These are phyloP conservation scores for Microcyclospora pomicola DNA, from an alignment of 2,329 filamentous ascomycete species.

Conservation along the genomic window DNA sequence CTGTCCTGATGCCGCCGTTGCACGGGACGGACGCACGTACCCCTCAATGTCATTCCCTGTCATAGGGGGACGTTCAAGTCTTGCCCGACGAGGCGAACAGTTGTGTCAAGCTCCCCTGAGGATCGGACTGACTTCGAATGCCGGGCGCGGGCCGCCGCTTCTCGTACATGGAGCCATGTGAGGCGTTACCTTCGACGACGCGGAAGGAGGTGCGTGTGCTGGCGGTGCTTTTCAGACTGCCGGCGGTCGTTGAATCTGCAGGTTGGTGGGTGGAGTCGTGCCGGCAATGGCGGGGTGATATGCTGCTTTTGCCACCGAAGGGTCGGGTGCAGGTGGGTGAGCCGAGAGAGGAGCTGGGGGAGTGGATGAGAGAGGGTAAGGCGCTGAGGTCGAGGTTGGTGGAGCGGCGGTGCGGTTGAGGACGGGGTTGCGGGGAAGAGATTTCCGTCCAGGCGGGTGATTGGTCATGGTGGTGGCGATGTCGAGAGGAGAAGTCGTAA, in stretches of 20 bases:
- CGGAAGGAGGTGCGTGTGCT: conserved; percentile 20
- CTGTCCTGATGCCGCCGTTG: no score
- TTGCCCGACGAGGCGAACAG: conserved; percentile 7
- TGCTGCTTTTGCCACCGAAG: not conserved
- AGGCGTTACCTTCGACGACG: conserved; percentile 11
- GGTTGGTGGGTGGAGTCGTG: conserved; percentile 23
- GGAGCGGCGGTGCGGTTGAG: conserved; percentile 8
- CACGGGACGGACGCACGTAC: no score
- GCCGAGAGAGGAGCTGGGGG: conserved; percentile 32
- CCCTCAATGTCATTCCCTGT: no score
- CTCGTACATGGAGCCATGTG: conserved; percentile 14
- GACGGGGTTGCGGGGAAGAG: not conserved
- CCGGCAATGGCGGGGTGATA: conserved; percentile 24
- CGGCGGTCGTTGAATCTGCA: conserved; percentile 7
- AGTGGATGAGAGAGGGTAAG: conserved; percentile 33
- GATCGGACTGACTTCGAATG: not conserved
- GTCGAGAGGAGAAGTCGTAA: conserved; percentile 10
- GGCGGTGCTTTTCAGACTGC: conserved; percentile 20
- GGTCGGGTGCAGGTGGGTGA: conserved; percentile 29
- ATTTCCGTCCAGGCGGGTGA: no score
- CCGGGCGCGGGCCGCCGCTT: conserved; percentile 5
- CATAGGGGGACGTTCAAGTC: no score
- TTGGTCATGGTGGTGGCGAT: conserved; percentile 3
- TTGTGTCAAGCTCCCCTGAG: conserved; percentile 19
- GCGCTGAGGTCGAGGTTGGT: conserved; percentile 20